Percentiles rank a stretch among this genome's conserved stretches.
phyloP scores from a whole-genome alignment of 345 rosid species.

The Abelmoschus esculentus region DNA sequence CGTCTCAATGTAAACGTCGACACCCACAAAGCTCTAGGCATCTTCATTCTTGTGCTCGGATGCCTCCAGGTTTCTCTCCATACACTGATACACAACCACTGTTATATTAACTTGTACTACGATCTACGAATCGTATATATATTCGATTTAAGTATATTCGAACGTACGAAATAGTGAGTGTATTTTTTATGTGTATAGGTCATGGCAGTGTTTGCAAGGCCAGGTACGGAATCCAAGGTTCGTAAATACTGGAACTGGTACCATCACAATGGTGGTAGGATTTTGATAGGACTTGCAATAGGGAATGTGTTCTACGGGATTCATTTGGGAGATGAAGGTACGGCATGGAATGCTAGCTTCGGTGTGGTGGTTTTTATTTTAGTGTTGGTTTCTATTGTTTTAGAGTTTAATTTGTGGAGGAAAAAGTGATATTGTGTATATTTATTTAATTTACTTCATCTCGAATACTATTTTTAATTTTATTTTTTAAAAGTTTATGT shows the following conservation, averaged over 20 bases:
- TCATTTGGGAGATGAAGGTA: slow-evolving; percentile 49
- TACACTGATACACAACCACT: no score
- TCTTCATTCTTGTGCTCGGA: slow-evolving; percentile 68
- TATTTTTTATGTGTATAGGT: slow-evolving; percentile 22
- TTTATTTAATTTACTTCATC: no score
- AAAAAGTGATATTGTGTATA: slow-evolving; percentile 15
- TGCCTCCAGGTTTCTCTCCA: slow-evolving; percentile 52
- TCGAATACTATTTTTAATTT: no score
- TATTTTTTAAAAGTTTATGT: no score
- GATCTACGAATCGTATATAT: neutral
- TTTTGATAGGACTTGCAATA: slow-evolving; percentile 42
- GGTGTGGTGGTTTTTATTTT: slow-evolving; percentile 41
- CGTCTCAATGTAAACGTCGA: slow-evolving; percentile 34
- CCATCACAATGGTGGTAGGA: slow-evolving; percentile 57
- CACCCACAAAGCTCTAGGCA: slow-evolving; percentile 56
- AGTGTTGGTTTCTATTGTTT: slow-evolving; percentile 21
- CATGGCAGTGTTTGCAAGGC: slow-evolving; percentile 59
- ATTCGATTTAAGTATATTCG: neutral
- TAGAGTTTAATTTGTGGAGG: slow-evolving; percentile 43
- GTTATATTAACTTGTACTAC: no score
- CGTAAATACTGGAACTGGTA: slow-evolving; percentile 81
- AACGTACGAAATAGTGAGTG: no score
- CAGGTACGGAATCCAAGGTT: slow-evolving; percentile 43
- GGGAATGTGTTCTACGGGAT: slow-evolving; percentile 81
- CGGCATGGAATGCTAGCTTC: slow-evolving; percentile 58